Percentiles rank a stretch among this genome's conserved stretches.
Evolutionary conservation across 202 grass and related monocot species (phyloP).

Genomic region (Alloteropsis angusta): DNA sequence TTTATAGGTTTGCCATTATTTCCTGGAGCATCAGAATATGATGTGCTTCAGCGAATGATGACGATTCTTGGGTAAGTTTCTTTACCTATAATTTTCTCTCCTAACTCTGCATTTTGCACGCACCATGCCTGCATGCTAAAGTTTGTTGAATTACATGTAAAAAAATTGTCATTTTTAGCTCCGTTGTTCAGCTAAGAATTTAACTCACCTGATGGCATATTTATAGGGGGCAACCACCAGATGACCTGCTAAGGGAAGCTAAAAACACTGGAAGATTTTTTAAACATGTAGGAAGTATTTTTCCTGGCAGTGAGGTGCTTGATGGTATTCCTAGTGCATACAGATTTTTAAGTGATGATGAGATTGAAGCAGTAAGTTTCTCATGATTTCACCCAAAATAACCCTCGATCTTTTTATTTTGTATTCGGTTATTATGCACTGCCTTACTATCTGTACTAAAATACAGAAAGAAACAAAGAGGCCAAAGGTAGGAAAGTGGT

Average conservation of each 20-base stretch:
- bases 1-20: slow-evolving; percentile 96
- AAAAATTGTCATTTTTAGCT: neutral
- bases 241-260: slow-evolving; percentile 78
- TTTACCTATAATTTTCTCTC: slow-evolving; percentile 7
- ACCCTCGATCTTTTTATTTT: neutral
- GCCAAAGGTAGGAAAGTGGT: slow-evolving; percentile 65
- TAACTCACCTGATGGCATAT: neutral
- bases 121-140: neutral
- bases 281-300: slow-evolving; percentile 54
- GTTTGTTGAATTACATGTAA: neutral
- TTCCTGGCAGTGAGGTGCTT: slow-evolving; percentile 14
- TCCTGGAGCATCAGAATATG: slow-evolving; percentile 92
- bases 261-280: slow-evolving; percentile 72
- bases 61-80: slow-evolving; percentile 65
- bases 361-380: slow-evolving; percentile 67
- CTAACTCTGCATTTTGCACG: slow-evolving; percentile 14
- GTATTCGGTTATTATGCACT: slow-evolving; percentile 1
- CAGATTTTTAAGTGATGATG: slow-evolving; percentile 74
- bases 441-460: slow-evolving; percentile 19
- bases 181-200: neutral
- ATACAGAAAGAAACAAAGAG: slow-evolving; percentile 65
- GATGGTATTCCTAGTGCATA: slow-evolving; percentile 46
- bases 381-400: slow-evolving; percentile 10
- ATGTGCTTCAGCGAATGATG: slow-evolving; percentile 81
- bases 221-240: slow-evolving; percentile 73